Evolutionary conservation across 768 basidiomycete genomes (phyloP), one percentile per base, ranked within the genome.

Genomic region (Psilocybe tampanensis): DNA sequence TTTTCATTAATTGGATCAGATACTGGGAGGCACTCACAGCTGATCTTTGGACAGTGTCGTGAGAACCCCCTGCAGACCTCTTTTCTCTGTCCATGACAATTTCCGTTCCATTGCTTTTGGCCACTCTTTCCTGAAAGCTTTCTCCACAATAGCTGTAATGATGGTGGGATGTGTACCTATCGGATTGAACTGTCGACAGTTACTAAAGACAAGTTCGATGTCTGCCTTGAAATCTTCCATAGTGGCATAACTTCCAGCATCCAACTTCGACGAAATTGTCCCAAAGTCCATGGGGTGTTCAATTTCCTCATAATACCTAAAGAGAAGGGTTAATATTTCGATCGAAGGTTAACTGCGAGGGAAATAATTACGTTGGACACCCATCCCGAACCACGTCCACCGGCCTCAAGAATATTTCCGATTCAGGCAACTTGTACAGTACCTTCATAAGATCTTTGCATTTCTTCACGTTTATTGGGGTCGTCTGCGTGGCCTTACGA

Each of bases 141-240:
- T 83, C 72, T 98, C 94, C 13, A 95, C 80, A 3, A 74, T 70
- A 52, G 90, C 87, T 2, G 91, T 91, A 60, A 86, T 89, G 23
- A 78, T 75, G 45, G 84, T 79, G 3, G 93, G 90, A 59, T 84
- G 88, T 0, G 93, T 92, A 18, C 79, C 84, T 5, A 88, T 84
- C 17, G 91, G 90, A 65, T 99, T 99, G 80, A 98, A 99, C 62
- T 86, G 81, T 29, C 93, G 87, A 70, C 95, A 98, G 66, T 99
- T 99, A 68, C 72, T 78, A 67, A 97, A 89, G 45, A 97, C 83
- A 4, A 95, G 83, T 52, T 91, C 86, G 50, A 92, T 76, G 64
- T 98, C 95, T 59, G 80, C 80, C 54, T 80, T 85, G 59, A 98
- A 89, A 0, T 87, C 85, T 50, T 90, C 93, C 88, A 95, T 92